Conservation (phyloP, 2,329 filamentous ascomycete genomes). For the Colletotrichum costaricense region DNA sequence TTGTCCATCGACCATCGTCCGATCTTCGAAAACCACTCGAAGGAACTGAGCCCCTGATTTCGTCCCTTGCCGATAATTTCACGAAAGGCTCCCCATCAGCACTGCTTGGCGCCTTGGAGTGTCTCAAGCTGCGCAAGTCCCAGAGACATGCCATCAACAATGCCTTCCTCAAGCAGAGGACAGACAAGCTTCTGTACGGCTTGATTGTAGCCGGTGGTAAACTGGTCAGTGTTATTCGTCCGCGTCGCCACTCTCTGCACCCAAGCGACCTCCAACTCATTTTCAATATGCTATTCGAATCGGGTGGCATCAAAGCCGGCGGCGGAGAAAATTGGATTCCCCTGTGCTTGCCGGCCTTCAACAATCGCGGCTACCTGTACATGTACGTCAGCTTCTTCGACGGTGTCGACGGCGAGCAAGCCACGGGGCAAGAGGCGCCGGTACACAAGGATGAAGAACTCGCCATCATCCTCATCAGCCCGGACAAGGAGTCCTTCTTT, state of each 20-base stretch:
- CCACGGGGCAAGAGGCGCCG: slow-evolving; percentile 52
- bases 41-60: slow-evolving; percentile 90
- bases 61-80: slow-evolving; percentile 93
- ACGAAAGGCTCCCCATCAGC: slow-evolving; percentile 91
- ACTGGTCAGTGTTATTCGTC: slow-evolving; percentile 93
- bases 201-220: slow-evolving; percentile 92
- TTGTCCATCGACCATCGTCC: slow-evolving; percentile 90
- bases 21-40: slow-evolving; percentile 90
- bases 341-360: slow-evolving; percentile 94
- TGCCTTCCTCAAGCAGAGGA: slow-evolving; percentile 81
- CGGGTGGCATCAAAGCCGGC: slow-evolving; percentile 88
- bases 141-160: slow-evolving; percentile 90
- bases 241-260: slow-evolving; percentile 94
- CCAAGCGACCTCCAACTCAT: slow-evolving; percentile 95
- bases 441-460: slow-evolving; percentile 81
- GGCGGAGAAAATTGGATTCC: slow-evolving; percentile 98
- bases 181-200: slow-evolving; percentile 87
- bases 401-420: slow-evolving; percentile 58
- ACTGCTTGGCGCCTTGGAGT: slow-evolving; percentile 90
- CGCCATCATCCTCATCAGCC: slow-evolving; percentile 92
- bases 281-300: slow-evolving; percentile 99
- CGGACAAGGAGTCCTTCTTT: slow-evolving; percentile 94
- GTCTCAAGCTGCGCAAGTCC: slow-evolving; percentile 89
- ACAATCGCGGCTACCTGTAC: slow-evolving; percentile 95
- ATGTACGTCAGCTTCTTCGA: slow-evolving; percentile 99